Percentiles rank a stretch among this genome's conserved stretches.
phyloP scores from a whole-genome alignment of 129 eudicot genomes.

The Heracleum sosnowskyi region DNA sequence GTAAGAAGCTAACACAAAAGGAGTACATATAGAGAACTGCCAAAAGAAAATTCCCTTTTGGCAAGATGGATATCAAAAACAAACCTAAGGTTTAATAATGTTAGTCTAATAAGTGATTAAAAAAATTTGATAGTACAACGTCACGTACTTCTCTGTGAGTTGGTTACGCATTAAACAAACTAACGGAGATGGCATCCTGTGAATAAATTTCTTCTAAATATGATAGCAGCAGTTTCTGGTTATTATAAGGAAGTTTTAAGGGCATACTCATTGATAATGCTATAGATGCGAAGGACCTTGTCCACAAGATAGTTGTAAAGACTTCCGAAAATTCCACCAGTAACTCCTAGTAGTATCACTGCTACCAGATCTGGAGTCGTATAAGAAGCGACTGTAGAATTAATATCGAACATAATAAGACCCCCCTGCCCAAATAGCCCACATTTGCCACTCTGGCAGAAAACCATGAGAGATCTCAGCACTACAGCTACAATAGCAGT shows the following conservation, averaged over 20 bases:
- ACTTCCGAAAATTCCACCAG: constrained; percentile 84
- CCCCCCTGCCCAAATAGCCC: constrained; percentile 96
- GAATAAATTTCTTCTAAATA: background rate
- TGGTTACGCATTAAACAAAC: background rate
- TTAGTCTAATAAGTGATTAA: background rate
- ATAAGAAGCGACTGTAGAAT: constrained; percentile 45
- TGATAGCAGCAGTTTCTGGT: background rate
- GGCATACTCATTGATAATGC: constrained; percentile 75
- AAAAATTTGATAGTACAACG: background rate
- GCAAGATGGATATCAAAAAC: background rate
- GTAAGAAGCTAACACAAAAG: background rate
- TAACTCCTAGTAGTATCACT: constrained; percentile 59
- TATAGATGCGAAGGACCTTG: constrained; percentile 75
- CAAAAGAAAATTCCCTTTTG: background rate
- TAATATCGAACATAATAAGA: constrained; percentile 86
- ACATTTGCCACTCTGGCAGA: constrained; percentile 68
- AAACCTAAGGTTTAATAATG: background rate
- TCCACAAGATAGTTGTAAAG: constrained; percentile 83
- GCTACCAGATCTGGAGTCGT: constrained; percentile 62
- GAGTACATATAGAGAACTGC: background rate
- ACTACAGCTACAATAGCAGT: constrained; percentile 95
- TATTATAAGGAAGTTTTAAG: constrained; percentile 9
- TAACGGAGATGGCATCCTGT: background rate
- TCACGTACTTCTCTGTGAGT: background rate
- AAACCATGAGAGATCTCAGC: constrained; percentile 62